Evolutionary conservation across 768 basidiomycete species (phyloP).

Genomic region (Suillus subalutaceus): DNA sequence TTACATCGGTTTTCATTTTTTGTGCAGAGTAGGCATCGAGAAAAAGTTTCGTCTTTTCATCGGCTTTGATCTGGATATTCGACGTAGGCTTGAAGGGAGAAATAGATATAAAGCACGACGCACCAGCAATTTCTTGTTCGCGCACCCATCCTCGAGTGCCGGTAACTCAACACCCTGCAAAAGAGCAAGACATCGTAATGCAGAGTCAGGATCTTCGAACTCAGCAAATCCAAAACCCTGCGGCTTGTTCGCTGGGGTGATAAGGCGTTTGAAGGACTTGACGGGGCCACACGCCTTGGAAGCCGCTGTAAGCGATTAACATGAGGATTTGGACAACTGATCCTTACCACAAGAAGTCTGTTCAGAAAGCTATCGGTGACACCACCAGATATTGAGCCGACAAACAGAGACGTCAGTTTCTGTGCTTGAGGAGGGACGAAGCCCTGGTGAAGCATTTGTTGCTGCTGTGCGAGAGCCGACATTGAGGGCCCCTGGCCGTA

Average conservation of each 20-base stretch:
- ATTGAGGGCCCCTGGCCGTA: slow-evolving; percentile 93
- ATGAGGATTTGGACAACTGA: background rate
- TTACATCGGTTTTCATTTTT: slow-evolving; percentile 80
- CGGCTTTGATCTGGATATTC: slow-evolving; percentile 81
- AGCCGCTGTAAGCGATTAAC: background rate
- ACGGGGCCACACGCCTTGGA: slow-evolving; percentile 86
- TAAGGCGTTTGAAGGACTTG: slow-evolving; percentile 89
- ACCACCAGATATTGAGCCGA: slow-evolving; percentile 95
- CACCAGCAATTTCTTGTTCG: slow-evolving; percentile 70
- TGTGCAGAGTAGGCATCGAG: slow-evolving; percentile 84
- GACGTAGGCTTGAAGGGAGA: slow-evolving; percentile 43
- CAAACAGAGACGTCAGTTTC: slow-evolving; percentile 78
- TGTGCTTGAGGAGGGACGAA: slow-evolving; percentile 64
- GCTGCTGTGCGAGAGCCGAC: slow-evolving; percentile 87
- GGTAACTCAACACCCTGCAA: slow-evolving; percentile 68
- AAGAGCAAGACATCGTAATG: slow-evolving; percentile 72
- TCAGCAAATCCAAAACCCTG: slow-evolving; percentile 98
- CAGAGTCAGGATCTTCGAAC: slow-evolving; percentile 91
- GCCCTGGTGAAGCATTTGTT: slow-evolving; percentile 60
- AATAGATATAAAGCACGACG: slow-evolving; percentile 36
- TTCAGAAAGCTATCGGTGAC: slow-evolving; percentile 85
- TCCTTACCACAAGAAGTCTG: slow-evolving; percentile 71
- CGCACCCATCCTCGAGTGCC: slow-evolving; percentile 59
- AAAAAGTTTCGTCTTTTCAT: slow-evolving; percentile 90
- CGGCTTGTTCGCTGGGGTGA: slow-evolving; percentile 90